A percentile compares a stretch with the other conserved stretches of the same genome.
Conservation (phyloP, 495 filamentous ascomycete genomes). For the Sphaerosporella brunnea region DNA sequence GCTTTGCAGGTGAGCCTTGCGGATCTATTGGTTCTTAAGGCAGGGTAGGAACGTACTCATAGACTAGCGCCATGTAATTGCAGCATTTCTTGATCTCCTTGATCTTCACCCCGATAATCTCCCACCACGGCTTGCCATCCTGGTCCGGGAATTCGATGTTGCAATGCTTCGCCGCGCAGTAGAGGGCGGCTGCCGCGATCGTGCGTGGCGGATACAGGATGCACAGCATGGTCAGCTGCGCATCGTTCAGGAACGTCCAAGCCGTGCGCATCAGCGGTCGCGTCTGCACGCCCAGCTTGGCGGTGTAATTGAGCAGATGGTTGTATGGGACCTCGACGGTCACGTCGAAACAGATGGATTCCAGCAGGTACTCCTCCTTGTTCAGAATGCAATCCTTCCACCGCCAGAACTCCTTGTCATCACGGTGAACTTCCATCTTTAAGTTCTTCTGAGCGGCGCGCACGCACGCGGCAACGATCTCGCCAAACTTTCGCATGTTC, state of each 20-base stretch:
- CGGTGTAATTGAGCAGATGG: slow-evolving; percentile 58
- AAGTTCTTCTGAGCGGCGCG: slow-evolving; percentile 88
- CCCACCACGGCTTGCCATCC: slow-evolving; percentile 75
- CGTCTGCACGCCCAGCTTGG: slow-evolving; percentile 47
- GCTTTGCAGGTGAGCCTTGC: neutral
- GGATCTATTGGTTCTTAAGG: neutral
- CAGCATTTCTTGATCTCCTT: slow-evolving; percentile 27
- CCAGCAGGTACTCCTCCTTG: slow-evolving; percentile 79
- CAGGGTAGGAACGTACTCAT: slow-evolving; percentile 19
- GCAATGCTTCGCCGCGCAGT: slow-evolving; percentile 57
- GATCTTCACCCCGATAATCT: slow-evolving; percentile 36
- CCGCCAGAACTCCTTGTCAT: slow-evolving; percentile 89
- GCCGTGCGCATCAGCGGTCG: slow-evolving; percentile 51
- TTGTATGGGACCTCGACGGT: slow-evolving; percentile 71
- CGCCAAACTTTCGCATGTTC: slow-evolving; percentile 80
- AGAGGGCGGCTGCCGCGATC: slow-evolving; percentile 71
- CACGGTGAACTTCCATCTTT: slow-evolving; percentile 68
- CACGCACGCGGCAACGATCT: slow-evolving; percentile 78
- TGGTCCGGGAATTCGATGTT: slow-evolving; percentile 52
- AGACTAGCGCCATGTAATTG: slow-evolving; percentile 27
- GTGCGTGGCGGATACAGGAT: slow-evolving; percentile 61
- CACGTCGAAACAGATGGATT: slow-evolving; percentile 85
- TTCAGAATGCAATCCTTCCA: slow-evolving; percentile 86
- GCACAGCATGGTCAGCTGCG: slow-evolving; percentile 62
- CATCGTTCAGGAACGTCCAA: slow-evolving; percentile 88